Base-by-base conservation (phyloP, 164 flowering plant genomes). In the Houttuynia cordata region DNA sequence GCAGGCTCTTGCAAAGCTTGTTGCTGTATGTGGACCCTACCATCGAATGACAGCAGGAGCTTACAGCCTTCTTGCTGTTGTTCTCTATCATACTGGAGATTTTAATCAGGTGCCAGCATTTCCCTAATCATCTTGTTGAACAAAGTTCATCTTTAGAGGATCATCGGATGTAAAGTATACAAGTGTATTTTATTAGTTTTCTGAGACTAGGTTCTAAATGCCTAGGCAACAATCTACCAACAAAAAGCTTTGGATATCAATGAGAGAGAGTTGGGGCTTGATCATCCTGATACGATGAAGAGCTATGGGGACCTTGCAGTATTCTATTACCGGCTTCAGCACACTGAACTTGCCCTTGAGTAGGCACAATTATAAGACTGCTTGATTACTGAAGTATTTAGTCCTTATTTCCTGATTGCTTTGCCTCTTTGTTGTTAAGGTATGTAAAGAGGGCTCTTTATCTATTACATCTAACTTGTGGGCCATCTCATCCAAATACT, bases 11-110 rank as follows among this genome's bases (percentile, higher is more conserved):
- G 82, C 96, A 56, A 93, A 88, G 76, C 84, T 93, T 50, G 89
- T 93, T 30, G 94, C 95, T 63, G 97, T 93, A 62, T 93, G 99
- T 76, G 99, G 99, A 68, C 99, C 99, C 57, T 93, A 88, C 67
- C 95, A 93, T 79, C 83, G 97, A 49, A 93, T 93, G 97, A 93
- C 99, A 19, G 96, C 99, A 10, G 99, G 99, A 67, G 99, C 99
- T 58, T 93, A 90, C 79, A 93, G 99, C 68, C 91, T 93, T 66
- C 88, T 93, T 60, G 97, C 99, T 58, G 99, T 93, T 55, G 99
- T 93, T 66, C 72, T 93, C 60, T 93, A 90, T 81, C 97, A 93
- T 73, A 93, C 99, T 17, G 99, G 99, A 62, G 99, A 93, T 68
- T 93, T 93, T 70, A 90, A 88, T 78, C 99, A 93, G 97, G 99